These are phyloP conservation scores for Eutrema yunnanense DNA, from an alignment of 345 rosid species.

Conservation along the genomic window DNA sequence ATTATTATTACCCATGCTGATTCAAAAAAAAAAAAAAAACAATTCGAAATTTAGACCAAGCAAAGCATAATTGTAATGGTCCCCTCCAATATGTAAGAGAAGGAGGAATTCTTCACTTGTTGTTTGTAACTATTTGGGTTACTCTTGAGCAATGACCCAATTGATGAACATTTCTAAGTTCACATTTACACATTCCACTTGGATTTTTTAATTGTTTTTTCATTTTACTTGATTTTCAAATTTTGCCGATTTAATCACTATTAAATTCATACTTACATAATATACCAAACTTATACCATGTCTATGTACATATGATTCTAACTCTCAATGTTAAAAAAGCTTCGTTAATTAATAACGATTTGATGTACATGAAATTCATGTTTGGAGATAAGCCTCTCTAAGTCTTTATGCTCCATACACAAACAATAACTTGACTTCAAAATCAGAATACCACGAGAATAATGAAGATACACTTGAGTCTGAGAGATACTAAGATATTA, in stretches of 20 bases:
- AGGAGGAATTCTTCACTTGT: constrained; percentile 16
- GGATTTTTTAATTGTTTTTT: neutral
- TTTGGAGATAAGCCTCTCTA: neutral
- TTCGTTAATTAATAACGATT: neutral
- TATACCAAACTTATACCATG: neutral
- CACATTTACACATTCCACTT: constrained; percentile 1
- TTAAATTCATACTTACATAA: neutral
- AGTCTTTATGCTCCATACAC: neutral
- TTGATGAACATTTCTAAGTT: neutral
- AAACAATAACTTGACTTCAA: neutral
- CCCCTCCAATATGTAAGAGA: constrained; percentile 25
- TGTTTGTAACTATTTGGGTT: constrained; percentile 19
- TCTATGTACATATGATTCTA: neutral
- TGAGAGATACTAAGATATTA: neutral
- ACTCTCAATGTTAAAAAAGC: neutral
- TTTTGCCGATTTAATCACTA: neutral
- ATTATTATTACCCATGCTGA: constrained; percentile 19
- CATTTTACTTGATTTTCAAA: neutral
- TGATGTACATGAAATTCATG: neutral
- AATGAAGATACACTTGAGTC: neutral
- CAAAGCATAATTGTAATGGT: constrained; percentile 14
- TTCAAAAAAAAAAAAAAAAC: neutral
- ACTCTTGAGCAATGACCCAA: constrained; percentile 7
- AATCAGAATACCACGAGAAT: neutral
- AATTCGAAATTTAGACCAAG: neutral